Base-by-base conservation (phyloP, 495 filamentous ascomycete genomes). In the Astrocystis sublimbata region DNA sequence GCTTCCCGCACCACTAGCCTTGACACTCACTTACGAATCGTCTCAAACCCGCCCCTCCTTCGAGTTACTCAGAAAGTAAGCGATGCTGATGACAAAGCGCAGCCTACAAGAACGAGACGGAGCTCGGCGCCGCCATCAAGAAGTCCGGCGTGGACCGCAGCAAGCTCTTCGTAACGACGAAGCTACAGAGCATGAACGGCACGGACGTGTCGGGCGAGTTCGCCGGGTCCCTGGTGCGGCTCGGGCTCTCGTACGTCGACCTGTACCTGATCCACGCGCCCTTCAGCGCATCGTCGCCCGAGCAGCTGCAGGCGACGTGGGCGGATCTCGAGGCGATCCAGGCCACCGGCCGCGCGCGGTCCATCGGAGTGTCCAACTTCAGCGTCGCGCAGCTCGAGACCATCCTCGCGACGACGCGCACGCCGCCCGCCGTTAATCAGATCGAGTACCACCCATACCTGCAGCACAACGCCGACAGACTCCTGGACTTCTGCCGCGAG, bases 361-460 rank as follows among this genome's bases (percentile, higher is more conserved):
- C 86, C 21, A 96, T 96, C 68, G 92, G 92, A 12, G 91, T 96
- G 4, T 92, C 89, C 62, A 97, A 96, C 70, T 96, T 86, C 75
- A 68, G 89, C 10, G 78, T 85, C 35, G 71, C 76, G 36, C 83
- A 96, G 68, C 77, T 97, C 17, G 84, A 92, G 67, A 79, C 81
- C 2, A 83, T 88, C 38, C 73, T 96, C 12, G 73, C 85, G 58
- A 90, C 85, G 0, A 87, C 89, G 19, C 85, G 78, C 41, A 70
- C 84, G 21, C 70, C 78, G 12, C 92, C 92, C 0, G 85, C 79
- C 2, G 81, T 92, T 67, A 96, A 97, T 74, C 92, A 96, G 79
- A 90, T 96, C 62, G 92, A 97, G 74, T 93, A 84, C 67, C 90
- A 96, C 68, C 89, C 91, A 0, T 96, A 97, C 72, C 80, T 96